Evolutionary conservation across 768 basidiomycete genomes (phyloP).

Genomic region (Cystofilobasidium bisporidii): DNA sequence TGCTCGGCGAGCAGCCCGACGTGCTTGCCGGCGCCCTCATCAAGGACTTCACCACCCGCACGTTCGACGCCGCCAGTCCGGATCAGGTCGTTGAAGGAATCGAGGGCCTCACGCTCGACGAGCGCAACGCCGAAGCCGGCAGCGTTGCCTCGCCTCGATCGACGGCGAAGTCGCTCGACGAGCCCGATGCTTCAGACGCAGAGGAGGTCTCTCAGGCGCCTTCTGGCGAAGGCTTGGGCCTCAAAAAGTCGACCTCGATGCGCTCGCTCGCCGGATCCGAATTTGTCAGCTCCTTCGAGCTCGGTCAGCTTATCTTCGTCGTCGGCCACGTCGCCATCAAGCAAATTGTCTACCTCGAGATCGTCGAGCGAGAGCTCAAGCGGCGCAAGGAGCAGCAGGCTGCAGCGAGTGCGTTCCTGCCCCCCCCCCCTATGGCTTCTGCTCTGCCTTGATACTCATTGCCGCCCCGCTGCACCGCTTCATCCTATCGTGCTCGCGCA

Average conservation of each 20-base stretch:
- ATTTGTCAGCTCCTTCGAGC: conserved; percentile 68
- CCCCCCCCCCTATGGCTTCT: not conserved
- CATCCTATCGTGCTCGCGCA: conserved; percentile 29
- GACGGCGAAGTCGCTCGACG: not conserved
- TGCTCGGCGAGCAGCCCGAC: conserved; percentile 88
- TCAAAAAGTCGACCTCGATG: conserved; percentile 54
- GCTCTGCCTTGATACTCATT: not conserved
- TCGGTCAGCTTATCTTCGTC: conserved; percentile 87
- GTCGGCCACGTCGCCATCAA: conserved; percentile 97
- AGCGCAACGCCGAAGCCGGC: not conserved
- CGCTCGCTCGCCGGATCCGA: conserved; percentile 38
- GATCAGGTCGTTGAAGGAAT: conserved; percentile 26
- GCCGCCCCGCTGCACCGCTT: not conserved
- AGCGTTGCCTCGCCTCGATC: not conserved
- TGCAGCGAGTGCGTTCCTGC: conserved; percentile 51
- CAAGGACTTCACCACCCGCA: conserved; percentile 64
- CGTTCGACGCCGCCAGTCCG: conserved; percentile 45
- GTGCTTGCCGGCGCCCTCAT: conserved; percentile 67
- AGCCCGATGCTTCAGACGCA: conserved; percentile 1
- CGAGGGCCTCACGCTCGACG: conserved; percentile 10
- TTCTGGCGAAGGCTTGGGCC: conserved; percentile 39
- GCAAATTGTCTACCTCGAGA: conserved; percentile 89
- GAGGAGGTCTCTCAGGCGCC: not conserved
- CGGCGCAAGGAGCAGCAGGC: conserved; percentile 78
- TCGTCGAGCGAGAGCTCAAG: conserved; percentile 94